A percentile compares a stretch with the other conserved stretches of the same genome.
Conservation (phyloP, 139 green algal species). For the Pleodorina starrii region DNA sequence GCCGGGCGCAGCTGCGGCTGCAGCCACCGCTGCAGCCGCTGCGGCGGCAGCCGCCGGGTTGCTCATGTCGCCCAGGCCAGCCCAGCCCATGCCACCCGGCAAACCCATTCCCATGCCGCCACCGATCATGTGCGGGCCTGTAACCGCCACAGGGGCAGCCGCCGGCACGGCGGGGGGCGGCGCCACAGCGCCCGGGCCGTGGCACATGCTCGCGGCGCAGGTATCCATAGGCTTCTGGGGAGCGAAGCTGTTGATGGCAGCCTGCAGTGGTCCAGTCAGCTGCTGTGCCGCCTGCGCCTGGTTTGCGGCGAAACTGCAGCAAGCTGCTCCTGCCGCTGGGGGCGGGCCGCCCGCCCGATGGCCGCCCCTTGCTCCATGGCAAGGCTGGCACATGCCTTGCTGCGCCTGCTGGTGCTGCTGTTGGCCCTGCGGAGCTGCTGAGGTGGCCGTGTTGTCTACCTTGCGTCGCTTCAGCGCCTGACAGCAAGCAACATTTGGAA, state of each 20-base stretch:
- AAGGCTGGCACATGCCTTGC: background rate
- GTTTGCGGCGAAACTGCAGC: slow-evolving; percentile 2
- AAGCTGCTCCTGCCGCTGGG: slow-evolving; percentile 19
- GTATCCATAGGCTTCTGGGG: background rate
- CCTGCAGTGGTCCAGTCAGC: background rate
- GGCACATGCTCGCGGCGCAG: slow-evolving; percentile 11
- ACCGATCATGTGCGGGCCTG: background rate
- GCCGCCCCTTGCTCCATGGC: background rate
- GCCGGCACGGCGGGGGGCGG: background rate
- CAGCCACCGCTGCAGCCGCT: background rate
- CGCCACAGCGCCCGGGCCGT: background rate
- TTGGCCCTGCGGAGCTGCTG: background rate
- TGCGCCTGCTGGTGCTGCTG: slow-evolving; percentile 37
- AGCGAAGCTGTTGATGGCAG: background rate
- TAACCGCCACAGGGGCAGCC: background rate
- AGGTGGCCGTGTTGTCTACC: slow-evolving; percentile 33
- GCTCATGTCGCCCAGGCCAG: background rate
- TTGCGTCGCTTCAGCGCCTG: slow-evolving; percentile 31
- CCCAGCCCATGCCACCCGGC: background rate
- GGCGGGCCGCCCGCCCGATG: background rate
- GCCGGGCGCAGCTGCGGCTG: background rate
- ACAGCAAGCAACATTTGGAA: slow-evolving; percentile 26
- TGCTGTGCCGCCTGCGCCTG: background rate
- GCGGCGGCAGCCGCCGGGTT: background rate
- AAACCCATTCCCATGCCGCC: background rate